Conservation (phyloP, 2,329 filamentous ascomycete genomes). For the Shiraia sp. region DNA sequence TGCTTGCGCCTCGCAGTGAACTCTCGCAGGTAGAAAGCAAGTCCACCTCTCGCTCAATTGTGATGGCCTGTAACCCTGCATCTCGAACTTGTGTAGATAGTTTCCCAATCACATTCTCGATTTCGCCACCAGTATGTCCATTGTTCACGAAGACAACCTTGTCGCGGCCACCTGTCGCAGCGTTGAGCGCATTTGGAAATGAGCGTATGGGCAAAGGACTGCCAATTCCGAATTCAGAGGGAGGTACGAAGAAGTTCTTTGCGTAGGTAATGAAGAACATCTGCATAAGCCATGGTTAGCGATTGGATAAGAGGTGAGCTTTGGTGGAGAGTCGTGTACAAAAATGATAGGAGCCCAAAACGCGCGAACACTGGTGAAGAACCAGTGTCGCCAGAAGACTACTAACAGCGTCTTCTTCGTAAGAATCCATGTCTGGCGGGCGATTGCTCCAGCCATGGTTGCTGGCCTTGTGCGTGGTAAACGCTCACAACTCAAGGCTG, state of each 20-base stretch:
- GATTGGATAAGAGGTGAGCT: background rate
- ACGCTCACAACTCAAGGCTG: background rate
- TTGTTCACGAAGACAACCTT: constrained; percentile 81
- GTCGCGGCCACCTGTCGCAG: constrained; percentile 62
- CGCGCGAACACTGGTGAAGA: constrained; percentile 59
- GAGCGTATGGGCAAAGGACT: constrained; percentile 63
- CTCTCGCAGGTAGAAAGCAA: constrained; percentile 65
- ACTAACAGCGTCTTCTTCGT: constrained; percentile 62
- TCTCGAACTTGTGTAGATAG: constrained; percentile 62
- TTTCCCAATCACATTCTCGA: constrained; percentile 69
- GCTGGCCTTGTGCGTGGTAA: constrained; percentile 18
- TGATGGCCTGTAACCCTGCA: constrained; percentile 60
- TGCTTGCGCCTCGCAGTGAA: constrained; percentile 63
- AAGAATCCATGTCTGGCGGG: constrained; percentile 60
- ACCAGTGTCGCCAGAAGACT: constrained; percentile 57
- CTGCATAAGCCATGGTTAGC: constrained; percentile 22
- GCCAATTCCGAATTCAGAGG: constrained; percentile 75
- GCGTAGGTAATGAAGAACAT: constrained; percentile 65
- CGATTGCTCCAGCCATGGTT: constrained; percentile 40
- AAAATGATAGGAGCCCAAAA: constrained; percentile 62
- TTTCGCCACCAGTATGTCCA: constrained; percentile 67
- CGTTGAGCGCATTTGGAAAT: constrained; percentile 65
- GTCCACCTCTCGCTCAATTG: constrained; percentile 59
- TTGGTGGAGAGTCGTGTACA: constrained; percentile 17
- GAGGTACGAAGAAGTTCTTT: constrained; percentile 80